phyloP scores from a whole-genome alignment of 2,329 filamentous ascomycete genomes.

The Fusarium temperatum region DNA sequence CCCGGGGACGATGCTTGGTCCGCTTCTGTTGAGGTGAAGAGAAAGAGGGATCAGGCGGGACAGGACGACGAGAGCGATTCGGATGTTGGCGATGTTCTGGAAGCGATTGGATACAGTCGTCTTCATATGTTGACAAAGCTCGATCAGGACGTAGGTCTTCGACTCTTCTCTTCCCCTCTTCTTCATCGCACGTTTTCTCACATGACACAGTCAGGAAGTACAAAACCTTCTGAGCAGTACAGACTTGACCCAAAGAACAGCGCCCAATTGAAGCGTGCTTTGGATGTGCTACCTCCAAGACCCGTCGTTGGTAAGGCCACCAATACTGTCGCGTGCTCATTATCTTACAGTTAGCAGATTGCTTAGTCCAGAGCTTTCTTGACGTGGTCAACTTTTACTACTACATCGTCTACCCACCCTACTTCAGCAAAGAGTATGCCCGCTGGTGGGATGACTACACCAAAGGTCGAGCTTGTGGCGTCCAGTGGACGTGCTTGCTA shows the following conservation, averaged over 20 bases:
- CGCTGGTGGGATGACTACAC: conserved; percentile 23
- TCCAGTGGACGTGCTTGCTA: conserved; percentile 17
- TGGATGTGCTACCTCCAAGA: conserved; percentile 7
- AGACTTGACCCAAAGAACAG: conserved; percentile 5
- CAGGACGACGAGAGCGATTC: conserved; percentile 2
- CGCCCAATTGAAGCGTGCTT: conserved; percentile 1
- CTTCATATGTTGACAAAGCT: conserved; percentile 21
- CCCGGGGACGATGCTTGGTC: conserved; percentile 1
- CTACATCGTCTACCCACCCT: conserved; percentile 18
- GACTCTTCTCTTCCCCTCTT: no score
- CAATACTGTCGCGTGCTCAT: neutral
- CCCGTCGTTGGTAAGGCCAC: conserved; percentile 6
- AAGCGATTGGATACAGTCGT: conserved; percentile 18
- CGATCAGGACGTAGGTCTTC: conserved; percentile 9
- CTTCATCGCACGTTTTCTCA: neutral
- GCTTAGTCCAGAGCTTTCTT: conserved; percentile 11
- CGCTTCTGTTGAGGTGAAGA: conserved; percentile 14
- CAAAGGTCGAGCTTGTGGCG: conserved; percentile 4
- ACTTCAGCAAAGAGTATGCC: conserved; percentile 24
- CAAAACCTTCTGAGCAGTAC: conserved; percentile 17
- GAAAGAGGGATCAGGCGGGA: conserved; percentile 2
- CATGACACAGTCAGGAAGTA: neutral
- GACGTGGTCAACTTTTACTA: conserved; percentile 27
- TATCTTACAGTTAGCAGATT: neutral
- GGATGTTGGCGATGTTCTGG: conserved; percentile 17